Conservation (phyloP, 352 stramenopile species). For the Peronospora destructor region DNA sequence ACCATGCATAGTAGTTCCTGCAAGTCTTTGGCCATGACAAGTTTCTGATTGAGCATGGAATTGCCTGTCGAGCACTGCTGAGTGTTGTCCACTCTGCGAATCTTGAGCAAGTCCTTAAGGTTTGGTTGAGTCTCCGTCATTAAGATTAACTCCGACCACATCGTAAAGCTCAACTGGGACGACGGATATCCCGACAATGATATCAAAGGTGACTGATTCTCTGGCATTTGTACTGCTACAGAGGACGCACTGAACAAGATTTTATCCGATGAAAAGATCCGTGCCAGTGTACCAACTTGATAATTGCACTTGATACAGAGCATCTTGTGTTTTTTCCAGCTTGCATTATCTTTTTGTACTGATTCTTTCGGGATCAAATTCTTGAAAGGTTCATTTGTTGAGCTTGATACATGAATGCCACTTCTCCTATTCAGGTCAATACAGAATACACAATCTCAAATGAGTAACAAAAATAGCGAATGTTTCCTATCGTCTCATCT, state of each 20-base stretch:
- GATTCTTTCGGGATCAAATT: slow-evolving; percentile 41
- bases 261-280: slow-evolving; percentile 59
- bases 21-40: slow-evolving; percentile 59
- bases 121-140: slow-evolving; percentile 67
- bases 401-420: slow-evolving; percentile 65
- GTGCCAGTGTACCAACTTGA: slow-evolving; percentile 51
- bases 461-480: background rate
- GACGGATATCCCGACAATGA: slow-evolving; percentile 72
- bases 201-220: slow-evolving; percentile 59
- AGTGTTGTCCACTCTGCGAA: slow-evolving; percentile 62
- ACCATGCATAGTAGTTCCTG: slow-evolving; percentile 52
- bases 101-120: slow-evolving; percentile 58
- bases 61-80: slow-evolving; percentile 36
- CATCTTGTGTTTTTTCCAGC: slow-evolving; percentile 63
- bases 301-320: slow-evolving; percentile 60
- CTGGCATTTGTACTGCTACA: slow-evolving; percentile 67
- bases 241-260: slow-evolving; percentile 62
- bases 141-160: slow-evolving; percentile 73
- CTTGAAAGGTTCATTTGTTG: slow-evolving; percentile 54
- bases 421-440: slow-evolving; percentile 30
- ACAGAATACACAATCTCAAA: background rate
- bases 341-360: slow-evolving; percentile 26
- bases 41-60: slow-evolving; percentile 52
- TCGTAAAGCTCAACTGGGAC: slow-evolving; percentile 59
- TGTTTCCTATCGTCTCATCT: no score